Evolutionary conservation across 345 rosid genomes (phyloP).

Genomic region (Mercurialis annua): DNA sequence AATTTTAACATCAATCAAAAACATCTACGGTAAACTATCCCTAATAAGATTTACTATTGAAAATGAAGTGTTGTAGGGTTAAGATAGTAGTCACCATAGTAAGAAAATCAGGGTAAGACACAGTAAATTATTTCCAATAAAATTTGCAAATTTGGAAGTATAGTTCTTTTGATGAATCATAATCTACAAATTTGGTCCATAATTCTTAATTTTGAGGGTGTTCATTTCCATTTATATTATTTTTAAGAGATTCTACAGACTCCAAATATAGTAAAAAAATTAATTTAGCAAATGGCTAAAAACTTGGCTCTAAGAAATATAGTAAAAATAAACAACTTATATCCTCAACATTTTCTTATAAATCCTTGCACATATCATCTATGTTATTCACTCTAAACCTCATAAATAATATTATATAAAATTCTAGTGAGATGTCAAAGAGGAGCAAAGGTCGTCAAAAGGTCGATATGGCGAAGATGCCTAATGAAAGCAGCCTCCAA

Average conservation of each 20-base stretch:
- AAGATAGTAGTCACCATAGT: too few species aligned
- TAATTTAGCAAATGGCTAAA: not conserved
- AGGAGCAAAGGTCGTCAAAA: conserved; percentile 26
- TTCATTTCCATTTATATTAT: conserved; percentile 9
- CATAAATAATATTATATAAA: too few species aligned
- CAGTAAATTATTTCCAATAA: not conserved
- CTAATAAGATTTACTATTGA: too few species aligned
- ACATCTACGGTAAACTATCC: too few species aligned
- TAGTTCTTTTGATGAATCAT: not conserved
- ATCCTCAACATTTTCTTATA: conserved; percentile 9
- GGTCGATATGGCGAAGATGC: conserved; percentile 28
- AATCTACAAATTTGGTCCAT: not conserved
- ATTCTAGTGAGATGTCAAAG: conserved; percentile 13
- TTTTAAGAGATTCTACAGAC: not conserved
- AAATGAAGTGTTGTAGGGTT: too few species aligned
- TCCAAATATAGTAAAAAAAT: conserved; percentile 20
- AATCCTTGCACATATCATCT: not conserved
- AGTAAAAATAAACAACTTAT: conserved; percentile 9
- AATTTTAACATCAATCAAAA: not conserved
- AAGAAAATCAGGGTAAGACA: not conserved
- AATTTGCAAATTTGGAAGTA: not conserved
- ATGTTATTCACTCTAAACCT: not conserved
- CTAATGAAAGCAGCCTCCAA: conserved; percentile 29
- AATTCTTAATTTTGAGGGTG: not conserved
- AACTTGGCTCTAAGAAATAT: not conserved